phyloP scores from a whole-genome alignment of 495 filamentous ascomycete genomes.

The Halenospora varia region DNA sequence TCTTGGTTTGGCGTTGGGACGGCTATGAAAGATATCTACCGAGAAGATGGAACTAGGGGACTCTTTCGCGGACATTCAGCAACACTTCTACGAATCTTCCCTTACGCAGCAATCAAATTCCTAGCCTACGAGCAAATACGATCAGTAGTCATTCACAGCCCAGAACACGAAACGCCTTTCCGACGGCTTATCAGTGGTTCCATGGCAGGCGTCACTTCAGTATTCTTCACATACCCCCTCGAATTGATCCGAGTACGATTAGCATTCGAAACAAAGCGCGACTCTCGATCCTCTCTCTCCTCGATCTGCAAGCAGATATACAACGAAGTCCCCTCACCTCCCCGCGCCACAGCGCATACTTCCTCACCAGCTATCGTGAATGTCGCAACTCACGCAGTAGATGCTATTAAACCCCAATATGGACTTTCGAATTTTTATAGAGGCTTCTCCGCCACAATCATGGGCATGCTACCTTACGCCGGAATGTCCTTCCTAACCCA shows the following conservation, averaged over 20 bases:
- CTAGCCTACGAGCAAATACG: constrained; percentile 95
- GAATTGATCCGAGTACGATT: constrained; percentile 90
- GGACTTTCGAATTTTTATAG: constrained; percentile 91
- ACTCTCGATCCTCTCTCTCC: constrained; percentile 58
- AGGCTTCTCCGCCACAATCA: constrained; percentile 82
- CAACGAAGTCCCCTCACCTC: constrained; percentile 50
- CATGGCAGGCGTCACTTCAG: constrained; percentile 80
- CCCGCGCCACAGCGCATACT: not conserved
- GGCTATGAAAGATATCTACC: constrained; percentile 81
- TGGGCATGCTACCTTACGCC: constrained; percentile 95
- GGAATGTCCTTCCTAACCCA: constrained; percentile 97
- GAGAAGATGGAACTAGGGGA: constrained; percentile 64
- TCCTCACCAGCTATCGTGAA: not conserved
- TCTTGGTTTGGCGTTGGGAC: constrained; percentile 74
- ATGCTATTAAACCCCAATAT: constrained; percentile 54
- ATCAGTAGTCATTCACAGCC: constrained; percentile 61
- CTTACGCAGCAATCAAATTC: constrained; percentile 97
- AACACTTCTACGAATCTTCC: constrained; percentile 91
- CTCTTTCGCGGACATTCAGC: constrained; percentile 93
- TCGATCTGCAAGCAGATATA: constrained; percentile 82
- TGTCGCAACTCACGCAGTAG: constrained; percentile 14
- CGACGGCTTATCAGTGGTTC: constrained; percentile 76
- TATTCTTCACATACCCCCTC: constrained; percentile 93
- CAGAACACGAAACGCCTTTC: constrained; percentile 71
- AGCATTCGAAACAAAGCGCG: constrained; percentile 82